These are phyloP conservation scores for Echites panduratus DNA, from an alignment of 257 asterid species.

Conservation along the genomic window DNA sequence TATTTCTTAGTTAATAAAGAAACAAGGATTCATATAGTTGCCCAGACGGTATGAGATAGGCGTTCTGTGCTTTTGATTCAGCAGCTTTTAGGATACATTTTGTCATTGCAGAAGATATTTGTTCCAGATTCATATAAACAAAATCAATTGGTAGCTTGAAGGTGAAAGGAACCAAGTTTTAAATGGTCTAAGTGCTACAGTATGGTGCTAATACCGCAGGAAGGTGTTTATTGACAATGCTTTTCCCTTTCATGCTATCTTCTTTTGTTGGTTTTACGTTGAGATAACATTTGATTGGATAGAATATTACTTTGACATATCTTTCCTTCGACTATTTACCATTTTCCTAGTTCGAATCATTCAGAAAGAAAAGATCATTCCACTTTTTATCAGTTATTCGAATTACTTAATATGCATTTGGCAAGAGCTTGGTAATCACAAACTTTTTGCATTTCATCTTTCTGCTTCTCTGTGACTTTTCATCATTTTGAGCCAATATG, in stretches of 20 bases:
- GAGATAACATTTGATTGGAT: not conserved
- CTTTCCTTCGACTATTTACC: not conserved
- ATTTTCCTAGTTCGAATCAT: not conserved
- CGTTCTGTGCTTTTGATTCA: not conserved
- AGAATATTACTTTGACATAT: not conserved
- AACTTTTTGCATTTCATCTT: not conserved
- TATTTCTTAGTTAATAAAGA: not conserved
- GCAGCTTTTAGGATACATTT: not conserved
- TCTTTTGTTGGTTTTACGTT: not conserved
- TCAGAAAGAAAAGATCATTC: not conserved
- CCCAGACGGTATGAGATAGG: not conserved
- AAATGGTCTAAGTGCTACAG: not conserved
- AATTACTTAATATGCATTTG: not conserved
- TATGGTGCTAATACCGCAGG: not conserved
- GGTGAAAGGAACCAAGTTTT: not conserved
- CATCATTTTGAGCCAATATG: not conserved
- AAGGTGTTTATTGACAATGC: too few species aligned
- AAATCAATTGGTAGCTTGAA: not conserved
- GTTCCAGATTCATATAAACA: not conserved
- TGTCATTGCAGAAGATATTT: not conserved
- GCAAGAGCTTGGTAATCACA: not conserved
- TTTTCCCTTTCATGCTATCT: not conserved
- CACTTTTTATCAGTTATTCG: not conserved
- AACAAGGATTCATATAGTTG: not conserved
- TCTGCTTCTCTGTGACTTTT: not conserved